Percentiles rank a stretch among this genome's conserved stretches.
Conservation (phyloP, 1,284 basidiomycete species). For the Amylostereum areolatum region DNA sequence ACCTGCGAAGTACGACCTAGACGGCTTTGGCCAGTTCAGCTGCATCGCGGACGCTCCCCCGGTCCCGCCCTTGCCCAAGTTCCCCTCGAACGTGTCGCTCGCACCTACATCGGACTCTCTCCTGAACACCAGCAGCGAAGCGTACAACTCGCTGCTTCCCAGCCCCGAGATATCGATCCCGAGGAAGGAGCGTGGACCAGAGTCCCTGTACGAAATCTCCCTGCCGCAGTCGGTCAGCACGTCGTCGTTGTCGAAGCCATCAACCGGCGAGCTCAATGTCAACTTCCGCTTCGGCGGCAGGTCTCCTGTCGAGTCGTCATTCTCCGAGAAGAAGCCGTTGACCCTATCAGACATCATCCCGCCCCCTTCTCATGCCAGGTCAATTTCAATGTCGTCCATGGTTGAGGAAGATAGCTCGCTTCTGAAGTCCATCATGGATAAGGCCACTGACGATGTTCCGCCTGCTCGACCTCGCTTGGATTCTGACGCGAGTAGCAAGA, state of each 20-base stretch:
- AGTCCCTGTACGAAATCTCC: constrained; percentile 3
- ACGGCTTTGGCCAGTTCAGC: constrained; percentile 16
- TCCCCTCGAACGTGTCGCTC: constrained; percentile 4
- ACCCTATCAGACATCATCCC: constrained; percentile 74
- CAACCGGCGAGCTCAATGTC: constrained; percentile 58
- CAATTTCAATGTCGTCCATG: constrained; percentile 39
- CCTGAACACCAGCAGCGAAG: constrained; percentile 12
- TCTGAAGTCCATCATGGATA: constrained; percentile 53
- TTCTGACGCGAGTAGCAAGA: too few relatives aligned
- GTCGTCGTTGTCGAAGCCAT: constrained; percentile 32
- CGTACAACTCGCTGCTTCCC: constrained; percentile 6
- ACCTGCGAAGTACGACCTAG: constrained; percentile 57
- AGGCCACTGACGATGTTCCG: constrained; percentile 26
- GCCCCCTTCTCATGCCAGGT: constrained; percentile 43
- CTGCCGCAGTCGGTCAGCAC: constrained; percentile 21
- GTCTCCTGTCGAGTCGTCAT: constrained; percentile 19
- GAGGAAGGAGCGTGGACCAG: not conserved
- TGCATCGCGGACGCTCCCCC: constrained; percentile 28
- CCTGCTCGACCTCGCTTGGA: constrained; percentile 13
- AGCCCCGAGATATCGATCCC: constrained; percentile 12
- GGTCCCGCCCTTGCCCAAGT: constrained; percentile 35
- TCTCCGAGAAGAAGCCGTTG: constrained; percentile 28
- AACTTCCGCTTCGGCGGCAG: constrained; percentile 70
- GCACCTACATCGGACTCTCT: constrained; percentile 7
- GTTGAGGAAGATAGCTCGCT: constrained; percentile 49